Base-by-base conservation (phyloP, 108 stramenopile species). In the Nannochloropsis oceanica region DNA sequence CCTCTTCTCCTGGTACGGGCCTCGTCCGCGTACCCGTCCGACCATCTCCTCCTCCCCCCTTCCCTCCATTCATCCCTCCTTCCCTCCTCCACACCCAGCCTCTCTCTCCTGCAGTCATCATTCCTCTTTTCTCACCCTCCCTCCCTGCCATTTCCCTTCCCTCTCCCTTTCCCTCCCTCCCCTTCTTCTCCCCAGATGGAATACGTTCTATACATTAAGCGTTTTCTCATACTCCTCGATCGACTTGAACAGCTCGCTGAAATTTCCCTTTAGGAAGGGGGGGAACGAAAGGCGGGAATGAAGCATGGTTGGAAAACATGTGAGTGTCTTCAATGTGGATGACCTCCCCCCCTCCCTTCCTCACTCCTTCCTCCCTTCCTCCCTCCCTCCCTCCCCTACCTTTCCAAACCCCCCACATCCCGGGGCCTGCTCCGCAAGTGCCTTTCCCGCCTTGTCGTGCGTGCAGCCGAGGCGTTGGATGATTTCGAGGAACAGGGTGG, bases 191-290 rank as follows among this genome's bases (percentile, higher is more conserved):
- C 34, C 34, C 34, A 34, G 2, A 10, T 73, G 22, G 5, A 73
- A n/a, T 7, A 3, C 7, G 59, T 18, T n/a, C n/a, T 73, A 73
- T n/a, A 73, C 59, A n/a, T 73, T 5, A 18, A 88, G 84, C 18
- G 87, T 89, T 43, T 80, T 89, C 59, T 89, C 89, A 27, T 89
- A 89, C 81, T 95, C 93, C 86, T 96, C 95, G 84, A 96, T 94
- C n/a, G 93, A 88, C 90, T 94, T 93, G 88, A 96, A 96, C 11
- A 96, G 86, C 79, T 94, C 95, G 44, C 93, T 91, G 82, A 96
- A 96, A 85, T 96, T 96, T n/a, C 95, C 95, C 87, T 93, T 91
- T 3, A 95, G 94, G 88, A 95, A 96, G n/a, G 59, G n/a, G 10
- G 18, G 59, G 2, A n/a, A 34, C 5, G 34, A 5, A 34, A 5